Evolutionary conservation across 23 red algal species (phyloP), one percentile per base, ranked within the genome.

Genomic region (Gracilariopsis chorda): DNA sequence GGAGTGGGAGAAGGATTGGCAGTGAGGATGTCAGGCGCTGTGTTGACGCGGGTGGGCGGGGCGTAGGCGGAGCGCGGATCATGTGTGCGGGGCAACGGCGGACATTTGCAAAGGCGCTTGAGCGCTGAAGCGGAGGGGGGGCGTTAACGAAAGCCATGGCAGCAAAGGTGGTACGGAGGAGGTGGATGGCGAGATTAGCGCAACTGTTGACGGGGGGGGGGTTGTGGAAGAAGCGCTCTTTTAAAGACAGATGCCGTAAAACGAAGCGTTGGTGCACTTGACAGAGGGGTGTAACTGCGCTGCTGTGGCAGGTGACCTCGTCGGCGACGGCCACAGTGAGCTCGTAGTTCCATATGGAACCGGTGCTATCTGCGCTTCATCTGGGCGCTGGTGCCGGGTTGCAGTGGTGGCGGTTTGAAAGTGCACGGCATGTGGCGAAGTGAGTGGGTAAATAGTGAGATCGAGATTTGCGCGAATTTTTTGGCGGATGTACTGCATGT

Each of bases 261-360:
- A n/a, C n/a, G n/a, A n/a, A n/a, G n/a, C n/a, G n/a, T n/a, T n/a
- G n/a, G n/a, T n/a, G n/a, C n/a, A n/a, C n/a, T n/a, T n/a, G n/a
- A n/a, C n/a, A n/a, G n/a, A n/a, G n/a, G n/a, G n/a, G n/a, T n/a
- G n/a, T n/a, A n/a, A n/a, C n/a, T n/a, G n/a, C n/a, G n/a, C n/a
- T n/a, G n/a, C n/a, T n/a, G n/a, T n/a, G n/a, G n/a, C n/a, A 28
- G 60, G 25, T 70, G 63, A 70, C 63, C 63, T 70, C 63, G 63
- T 7, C 33, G 63, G 7, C 30, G 33, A 28, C 63, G 63, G 35
- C 35, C 60, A 33, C 24, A 10, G 55, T 25, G 55, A 19, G 55
- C 19, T 7, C 6, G 63, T 70, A 37, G 43, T 16, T 34, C 6
- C n/a, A 70, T 17, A 41, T 41, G 63, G 33, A 41, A 70, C 9